Evolutionary conservation across 106 monocot species (phyloP), one percentile per base, ranked within the genome.

Genomic region (Acorus calamus): DNA sequence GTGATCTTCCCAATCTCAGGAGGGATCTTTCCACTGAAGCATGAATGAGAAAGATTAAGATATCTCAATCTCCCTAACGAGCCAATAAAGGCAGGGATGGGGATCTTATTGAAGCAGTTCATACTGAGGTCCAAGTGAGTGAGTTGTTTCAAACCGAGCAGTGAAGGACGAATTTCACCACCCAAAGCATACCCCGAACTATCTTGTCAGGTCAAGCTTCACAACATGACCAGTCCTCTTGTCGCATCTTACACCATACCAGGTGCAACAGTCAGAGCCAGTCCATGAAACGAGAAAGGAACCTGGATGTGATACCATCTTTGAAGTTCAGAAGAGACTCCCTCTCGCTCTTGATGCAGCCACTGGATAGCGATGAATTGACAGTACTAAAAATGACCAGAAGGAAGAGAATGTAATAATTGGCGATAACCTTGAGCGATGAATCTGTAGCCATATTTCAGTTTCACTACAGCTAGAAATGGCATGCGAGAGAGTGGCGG

Each of bases 1-100:
- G 78, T 69, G 55, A 80, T 65, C 14, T 80, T 75, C 3, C 75
- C 75, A 48, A 71, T 59, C n/a, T 66, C 59, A 59, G 4, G 65
- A 45, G 79, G 70, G 3, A 80, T 49, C 5, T 0, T n/a, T 3
- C 74, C 75, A 46, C 9, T 3, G 7, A 81, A 53, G 12, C 52
- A 42, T 0, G 60, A 45, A 11, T 6, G 1, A 8, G 71, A 72
- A 50, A 84, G 69, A 43, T 79, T 48, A 3, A 84, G 83, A 57
- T 79, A 69, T 14, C 50, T 69, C 47, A 71, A 66, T 10, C 28
- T 64, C 47, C 48, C 10, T 7, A 69, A 14, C 1, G 66, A 79
- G 8, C 68, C 75, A 3, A 79, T 42, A 52, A 78, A 66, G 6
- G 57, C n/a, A 3, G 71, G 79, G 49, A 69, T 73, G 10, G 6